Evolutionary conservation across 2,329 filamentous ascomycete species (phyloP).

Genomic region (Fusarium nematophilum): DNA sequence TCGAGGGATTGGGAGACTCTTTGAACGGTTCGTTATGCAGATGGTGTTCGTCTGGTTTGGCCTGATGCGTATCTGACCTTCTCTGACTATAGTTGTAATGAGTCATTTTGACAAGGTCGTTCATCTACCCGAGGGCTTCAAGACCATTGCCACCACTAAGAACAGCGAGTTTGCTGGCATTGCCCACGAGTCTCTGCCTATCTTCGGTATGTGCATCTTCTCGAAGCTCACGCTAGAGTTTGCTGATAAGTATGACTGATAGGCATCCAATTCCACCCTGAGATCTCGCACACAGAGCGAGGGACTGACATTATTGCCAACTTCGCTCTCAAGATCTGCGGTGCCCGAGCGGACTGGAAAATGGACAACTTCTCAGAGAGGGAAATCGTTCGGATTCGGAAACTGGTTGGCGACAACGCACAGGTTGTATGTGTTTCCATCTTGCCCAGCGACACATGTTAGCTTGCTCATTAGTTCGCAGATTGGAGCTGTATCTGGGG

Average conservation of each 20-base stretch:
- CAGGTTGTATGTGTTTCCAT: constrained; percentile 64
- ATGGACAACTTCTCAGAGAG: constrained; percentile 87
- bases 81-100: constrained; percentile 73
- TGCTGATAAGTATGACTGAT: constrained; percentile 13
- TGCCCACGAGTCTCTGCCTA: constrained; percentile 74
- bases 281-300: constrained; percentile 72
- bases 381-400: constrained; percentile 83
- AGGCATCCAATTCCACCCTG: constrained; percentile 89
- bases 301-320: constrained; percentile 81
- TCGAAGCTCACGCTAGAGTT: neutral
- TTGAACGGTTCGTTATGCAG: constrained; percentile 59
- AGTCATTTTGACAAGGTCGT: constrained; percentile 89
- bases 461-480: constrained; percentile 21
- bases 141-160: constrained; percentile 76
- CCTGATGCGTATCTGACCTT: constrained; percentile 3
- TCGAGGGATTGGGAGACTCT: constrained; percentile 77
- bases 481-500: constrained; percentile 24
- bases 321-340: constrained; percentile 86
- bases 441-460: neutral
- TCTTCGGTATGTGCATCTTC: constrained; percentile 65
- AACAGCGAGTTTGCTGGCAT: constrained; percentile 87
- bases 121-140: constrained; percentile 77
- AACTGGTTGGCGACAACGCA: constrained; percentile 81
- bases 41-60: neutral
- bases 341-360: constrained; percentile 80